A percentile compares a stretch with the other conserved stretches of the same genome.
Evolutionary conservation across 2,329 filamentous ascomycete species (phyloP).

Genomic region (Lomentospora prolificans): DNA sequence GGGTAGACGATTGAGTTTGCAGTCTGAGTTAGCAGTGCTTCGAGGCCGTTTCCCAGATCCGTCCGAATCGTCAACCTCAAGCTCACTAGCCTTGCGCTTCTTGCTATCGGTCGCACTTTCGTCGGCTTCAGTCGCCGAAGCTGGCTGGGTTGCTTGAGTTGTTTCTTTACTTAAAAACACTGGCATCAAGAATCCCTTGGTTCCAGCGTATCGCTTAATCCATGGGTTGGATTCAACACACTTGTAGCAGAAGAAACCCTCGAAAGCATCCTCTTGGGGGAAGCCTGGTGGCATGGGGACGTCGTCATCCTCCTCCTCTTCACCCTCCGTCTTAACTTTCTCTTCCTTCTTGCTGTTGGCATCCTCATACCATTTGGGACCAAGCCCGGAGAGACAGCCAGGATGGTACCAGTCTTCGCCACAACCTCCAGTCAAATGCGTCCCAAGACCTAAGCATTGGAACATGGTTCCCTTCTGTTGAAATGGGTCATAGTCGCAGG

Average conservation of each 20-base stretch:
- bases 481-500: slow-evolving; percentile 77
- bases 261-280: slow-evolving; percentile 80
- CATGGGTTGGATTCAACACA: slow-evolving; percentile 81
- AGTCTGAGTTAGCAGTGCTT: slow-evolving; percentile 31
- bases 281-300: slow-evolving; percentile 76
- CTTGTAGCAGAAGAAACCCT: slow-evolving; percentile 87
- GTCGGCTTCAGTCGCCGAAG: background rate
- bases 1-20: slow-evolving; percentile 54
- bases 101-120: slow-evolving; percentile 25
- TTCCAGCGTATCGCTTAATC: slow-evolving; percentile 81
- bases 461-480: slow-evolving; percentile 97
- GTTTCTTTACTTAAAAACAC: slow-evolving; percentile 36
- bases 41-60: slow-evolving; percentile 41
- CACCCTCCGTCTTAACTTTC: slow-evolving; percentile 9
- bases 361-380: slow-evolving; percentile 60
- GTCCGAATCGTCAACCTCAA: slow-evolving; percentile 23
- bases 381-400: slow-evolving; percentile 76
- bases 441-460: slow-evolving; percentile 82
- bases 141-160: slow-evolving; percentile 12
- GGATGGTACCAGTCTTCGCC: slow-evolving; percentile 98
- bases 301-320: slow-evolving; percentile 30
- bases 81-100: slow-evolving; percentile 58
- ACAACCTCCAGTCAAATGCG: slow-evolving; percentile 72
- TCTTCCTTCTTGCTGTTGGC: slow-evolving; percentile 19
- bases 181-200: slow-evolving; percentile 67